Evolutionary conservation across 805 yeast species (phyloP).

Genomic region (Lipomyces sp.): DNA sequence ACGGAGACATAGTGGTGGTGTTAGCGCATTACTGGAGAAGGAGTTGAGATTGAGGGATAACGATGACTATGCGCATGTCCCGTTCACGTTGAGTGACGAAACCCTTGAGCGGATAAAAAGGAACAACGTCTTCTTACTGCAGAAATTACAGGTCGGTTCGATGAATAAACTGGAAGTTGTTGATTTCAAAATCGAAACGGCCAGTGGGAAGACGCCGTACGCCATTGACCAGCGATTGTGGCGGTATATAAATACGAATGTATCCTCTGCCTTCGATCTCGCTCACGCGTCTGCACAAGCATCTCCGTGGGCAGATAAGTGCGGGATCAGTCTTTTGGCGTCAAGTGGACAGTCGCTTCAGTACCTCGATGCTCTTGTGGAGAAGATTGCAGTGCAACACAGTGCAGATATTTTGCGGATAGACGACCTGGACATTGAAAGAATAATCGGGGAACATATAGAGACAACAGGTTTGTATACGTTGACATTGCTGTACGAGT

Average conservation of each 20-base stretch:
- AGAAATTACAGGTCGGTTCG: slow-evolving; percentile 3
- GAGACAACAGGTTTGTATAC: slow-evolving; percentile 5
- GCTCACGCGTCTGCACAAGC: slow-evolving; percentile 3
- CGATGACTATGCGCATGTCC: slow-evolving; percentile 3
- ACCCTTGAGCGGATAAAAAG: slow-evolving; percentile 9
- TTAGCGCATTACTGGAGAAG: neutral
- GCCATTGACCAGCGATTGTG: slow-evolving; percentile 26
- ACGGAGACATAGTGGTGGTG: neutral
- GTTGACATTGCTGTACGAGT: neutral
- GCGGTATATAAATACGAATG: slow-evolving; percentile 15
- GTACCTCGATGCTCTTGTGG: slow-evolving; percentile 29
- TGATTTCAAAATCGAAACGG: neutral
- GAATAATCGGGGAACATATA: slow-evolving; percentile 19
- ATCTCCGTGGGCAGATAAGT: slow-evolving; percentile 26
- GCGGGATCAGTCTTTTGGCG: slow-evolving; percentile 20
- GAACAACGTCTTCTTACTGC: slow-evolving; percentile 20
- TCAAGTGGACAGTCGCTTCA: slow-evolving; percentile 32
- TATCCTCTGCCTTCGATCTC: slow-evolving; percentile 14
- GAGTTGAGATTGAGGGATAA: neutral
- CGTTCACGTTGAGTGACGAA: slow-evolving; percentile 7
- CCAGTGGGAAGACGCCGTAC: slow-evolving; percentile 16
- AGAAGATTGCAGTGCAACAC: slow-evolving; percentile 20
- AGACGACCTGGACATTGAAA: slow-evolving; percentile 28
- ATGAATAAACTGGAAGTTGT: neutral
- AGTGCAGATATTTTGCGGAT: slow-evolving; percentile 29